Evolutionary conservation across 2,329 filamentous ascomycete genomes (phyloP), one percentile per base, ranked within the genome.

Genomic region (Microascus cirrosus): DNA sequence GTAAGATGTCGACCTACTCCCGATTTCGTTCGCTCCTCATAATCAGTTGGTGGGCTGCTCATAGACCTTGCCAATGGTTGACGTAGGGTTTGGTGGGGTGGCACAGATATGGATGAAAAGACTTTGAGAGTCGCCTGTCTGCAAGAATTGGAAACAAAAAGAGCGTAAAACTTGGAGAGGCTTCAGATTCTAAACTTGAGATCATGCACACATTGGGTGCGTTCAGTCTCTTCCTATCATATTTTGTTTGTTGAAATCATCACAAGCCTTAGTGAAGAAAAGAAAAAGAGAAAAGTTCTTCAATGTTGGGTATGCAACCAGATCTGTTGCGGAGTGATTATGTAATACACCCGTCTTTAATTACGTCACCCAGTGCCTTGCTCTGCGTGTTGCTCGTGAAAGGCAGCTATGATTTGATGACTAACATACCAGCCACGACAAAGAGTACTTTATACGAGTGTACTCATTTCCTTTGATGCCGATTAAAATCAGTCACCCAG

Each of bases 191-290:
- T 69, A 71, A 73, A 70, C 25, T 74, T 83, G 77, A 83, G 77
- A 84, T 84, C 82, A 84, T 78, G 73, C 75, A 76, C 73, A 73
- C 75, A 64, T 61, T 62, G 66, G 71, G 70, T 77, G 74, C 77
- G 74, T 79, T 84, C 80, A 84, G 75, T 79, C 81, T 85, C 82
- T 85, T 85, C 82, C 82, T 85, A 85, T 85, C 78, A 82, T 82
- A 71, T 70, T 67, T 73, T 76, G 74, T 73, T 75, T 73, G 63
- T 69, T 67, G 69, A 78, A 45, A 81, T 84, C 82, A 84, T 85
- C 82, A 85, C 69, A 59, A 83, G 80, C 81, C 55, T 34, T 57
- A 32, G 15, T n/a, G 20, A 53, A 63, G 60, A 66, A 65, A 67
- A 62, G 67, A 66, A 63, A 65, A 62, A 63, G 63, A 64, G 63